Evolutionary conservation across 1,139 yeast species (phyloP), one percentile per base, ranked within the genome.

Genomic region (Pneumocystis murina): DNA sequence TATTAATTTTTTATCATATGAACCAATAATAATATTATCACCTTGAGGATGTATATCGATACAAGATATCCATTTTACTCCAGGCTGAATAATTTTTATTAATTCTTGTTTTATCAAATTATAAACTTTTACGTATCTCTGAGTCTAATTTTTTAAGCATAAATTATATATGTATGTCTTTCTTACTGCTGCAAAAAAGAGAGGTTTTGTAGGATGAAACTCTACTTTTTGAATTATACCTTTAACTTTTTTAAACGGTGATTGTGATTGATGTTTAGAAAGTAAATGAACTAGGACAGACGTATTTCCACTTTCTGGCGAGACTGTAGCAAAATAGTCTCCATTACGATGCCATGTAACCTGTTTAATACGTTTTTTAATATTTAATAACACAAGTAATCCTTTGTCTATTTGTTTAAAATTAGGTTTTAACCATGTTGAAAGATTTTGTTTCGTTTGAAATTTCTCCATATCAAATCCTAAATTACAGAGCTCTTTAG

Each of bases 311-410:
- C 89, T 86, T 66, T 87, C 92, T 61, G 97, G 97, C 14, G 96
- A 84, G 30, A 89, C 95, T 2, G 95, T 85, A 68, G 92, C 96
- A 70, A 94, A 88, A 74, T 92, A 92, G 77, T 92, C 98, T 72
- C 98, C 99, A 72, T 87, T 86, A 74, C 97, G 82, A 75, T 92
- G 99, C 99, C 99, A 92, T 69, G 95, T 82, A 20, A 92, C 71
- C 72, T 85, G 86, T 76, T 89, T 90, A 68, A 92, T 82, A 0
- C 88, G 80, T 73, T 85, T 87, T 67, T 85, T 81, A 68, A 84
- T 79, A 17, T 82, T 75, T 66, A 92, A 83, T 39, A 88, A 84
- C 10, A 89, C 86, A 14, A 88, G 81, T 58, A 91, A 84, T 62
- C 95, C 96, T 68, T 81, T 79, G 61, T 75, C 76, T 59, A 81